Conservation (phyloP, 441 rosid species). For the Croton laevigatus region DNA sequence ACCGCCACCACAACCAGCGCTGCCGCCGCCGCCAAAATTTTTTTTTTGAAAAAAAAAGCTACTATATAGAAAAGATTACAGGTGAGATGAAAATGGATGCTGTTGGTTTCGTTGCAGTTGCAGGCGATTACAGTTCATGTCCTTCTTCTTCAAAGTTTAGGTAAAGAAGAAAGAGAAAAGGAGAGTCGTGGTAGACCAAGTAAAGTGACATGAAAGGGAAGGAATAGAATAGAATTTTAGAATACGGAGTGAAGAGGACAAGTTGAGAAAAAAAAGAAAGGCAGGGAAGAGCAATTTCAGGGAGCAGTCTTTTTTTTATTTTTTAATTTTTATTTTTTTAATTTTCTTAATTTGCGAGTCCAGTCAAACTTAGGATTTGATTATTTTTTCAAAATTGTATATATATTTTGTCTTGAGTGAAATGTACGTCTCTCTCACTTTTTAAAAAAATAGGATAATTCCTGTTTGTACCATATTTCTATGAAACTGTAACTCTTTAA, state of each 20-base stretch:
- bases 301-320: not conserved
- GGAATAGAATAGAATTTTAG: not conserved
- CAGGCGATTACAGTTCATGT: no score
- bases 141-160: not conserved
- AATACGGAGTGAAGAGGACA: not conserved
- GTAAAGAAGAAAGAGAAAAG: slow-evolving; percentile 4
- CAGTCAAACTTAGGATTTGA: slow-evolving; percentile 50
- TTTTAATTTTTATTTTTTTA: not conserved
- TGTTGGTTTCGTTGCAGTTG: not conserved
- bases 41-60: not conserved
- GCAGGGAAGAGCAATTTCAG: slow-evolving; percentile 15
- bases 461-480: not conserved
- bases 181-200: slow-evolving; percentile 7
- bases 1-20: slow-evolving; percentile 1
- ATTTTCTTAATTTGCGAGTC: slow-evolving; percentile 19
- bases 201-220: slow-evolving; percentile 19
- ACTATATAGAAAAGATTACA: not conserved
- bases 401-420: slow-evolving; percentile 14
- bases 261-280: slow-evolving; percentile 4
- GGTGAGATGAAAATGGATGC: not conserved
- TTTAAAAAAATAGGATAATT: not conserved
- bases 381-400: slow-evolving; percentile 20
- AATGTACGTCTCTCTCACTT: slow-evolving; percentile 11
- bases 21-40: not conserved
- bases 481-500: slow-evolving; percentile 2